These are phyloP conservation scores for Galerina marginata DNA, from an alignment of 768 basidiomycete species.

Conservation along the genomic window DNA sequence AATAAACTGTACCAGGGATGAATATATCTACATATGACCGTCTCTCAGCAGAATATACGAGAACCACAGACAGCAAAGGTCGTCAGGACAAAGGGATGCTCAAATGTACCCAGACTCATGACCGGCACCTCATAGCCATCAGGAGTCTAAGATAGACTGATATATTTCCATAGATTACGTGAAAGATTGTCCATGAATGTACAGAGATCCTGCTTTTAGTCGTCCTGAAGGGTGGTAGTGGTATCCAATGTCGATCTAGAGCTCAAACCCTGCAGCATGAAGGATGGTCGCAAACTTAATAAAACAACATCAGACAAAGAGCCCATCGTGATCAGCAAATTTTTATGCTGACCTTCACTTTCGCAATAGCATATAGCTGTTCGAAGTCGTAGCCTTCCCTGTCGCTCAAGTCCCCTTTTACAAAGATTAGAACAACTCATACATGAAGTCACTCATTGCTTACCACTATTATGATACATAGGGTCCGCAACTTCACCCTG, in stretches of 20 bases:
- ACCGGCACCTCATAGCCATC: no score
- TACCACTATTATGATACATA: constrained; percentile 87
- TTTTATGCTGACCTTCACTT: constrained; percentile 71
- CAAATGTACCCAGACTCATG: no score
- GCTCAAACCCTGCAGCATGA: constrained; percentile 69
- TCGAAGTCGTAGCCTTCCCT: constrained; percentile 83
- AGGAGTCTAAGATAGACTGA: no score
- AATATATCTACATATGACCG: no score
- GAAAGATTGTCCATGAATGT: not conserved
- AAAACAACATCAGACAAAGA: not conserved
- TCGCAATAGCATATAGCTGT: constrained; percentile 83
- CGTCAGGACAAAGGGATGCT: no score
- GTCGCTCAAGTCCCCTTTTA: constrained; percentile 74
- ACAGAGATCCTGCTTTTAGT: not conserved
- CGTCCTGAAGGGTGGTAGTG: not conserved
- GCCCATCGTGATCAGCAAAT: not conserved
- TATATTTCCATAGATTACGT: no score
- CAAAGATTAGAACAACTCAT: constrained; percentile 1
- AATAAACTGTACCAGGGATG: no score
- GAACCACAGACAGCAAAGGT: no score
- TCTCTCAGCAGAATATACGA: no score
- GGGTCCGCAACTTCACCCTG: constrained; percentile 72
- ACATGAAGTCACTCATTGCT: constrained; percentile 19
- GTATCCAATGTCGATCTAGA: constrained; percentile 16
- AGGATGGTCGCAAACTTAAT: constrained; percentile 70